phyloP scores from a whole-genome alignment of 2,329 filamentous ascomycete genomes.

The Hyphodiscus sp. region DNA sequence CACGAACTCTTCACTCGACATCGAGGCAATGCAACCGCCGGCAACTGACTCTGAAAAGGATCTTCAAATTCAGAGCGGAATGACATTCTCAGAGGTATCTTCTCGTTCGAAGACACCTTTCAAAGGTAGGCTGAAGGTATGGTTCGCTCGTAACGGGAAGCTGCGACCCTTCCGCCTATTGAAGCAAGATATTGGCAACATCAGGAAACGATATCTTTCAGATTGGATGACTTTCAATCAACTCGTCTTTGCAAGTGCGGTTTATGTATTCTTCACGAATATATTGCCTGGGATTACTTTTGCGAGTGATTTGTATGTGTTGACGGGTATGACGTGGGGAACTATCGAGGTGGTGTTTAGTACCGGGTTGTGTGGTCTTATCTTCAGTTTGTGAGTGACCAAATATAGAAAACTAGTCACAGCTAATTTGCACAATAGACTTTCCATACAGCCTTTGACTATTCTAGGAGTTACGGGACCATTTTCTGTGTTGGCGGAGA shows the following conservation, averaged over 20 bases:
- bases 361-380: constrained; percentile 56
- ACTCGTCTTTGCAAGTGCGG: constrained; percentile 53
- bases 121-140: constrained; percentile 1
- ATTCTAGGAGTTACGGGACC: constrained; percentile 61
- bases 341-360: constrained; percentile 63
- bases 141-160: constrained; percentile 34
- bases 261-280: constrained; percentile 64
- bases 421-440: constrained; percentile 23
- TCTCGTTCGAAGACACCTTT: constrained; percentile 5
- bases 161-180: constrained; percentile 48
- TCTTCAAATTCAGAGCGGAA: not conserved
- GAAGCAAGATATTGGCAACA: constrained; percentile 40
- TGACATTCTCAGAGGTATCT: not conserved
- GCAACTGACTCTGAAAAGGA: constrained; percentile 6
- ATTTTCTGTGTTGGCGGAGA: constrained; percentile 61
- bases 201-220: constrained; percentile 42
- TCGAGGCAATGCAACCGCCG: not conserved
- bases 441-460: constrained; percentile 56
- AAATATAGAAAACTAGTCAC: not conserved
- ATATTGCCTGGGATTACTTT: constrained; percentile 61
- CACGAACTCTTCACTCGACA: not conserved
- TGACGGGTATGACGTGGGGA: constrained; percentile 57
- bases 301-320: constrained; percentile 55
- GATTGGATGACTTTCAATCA: constrained; percentile 58
- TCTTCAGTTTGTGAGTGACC: constrained; percentile 49